phyloP scores from a whole-genome alignment of 2,329 filamentous ascomycete genomes.

The Fusarium sp. region DNA sequence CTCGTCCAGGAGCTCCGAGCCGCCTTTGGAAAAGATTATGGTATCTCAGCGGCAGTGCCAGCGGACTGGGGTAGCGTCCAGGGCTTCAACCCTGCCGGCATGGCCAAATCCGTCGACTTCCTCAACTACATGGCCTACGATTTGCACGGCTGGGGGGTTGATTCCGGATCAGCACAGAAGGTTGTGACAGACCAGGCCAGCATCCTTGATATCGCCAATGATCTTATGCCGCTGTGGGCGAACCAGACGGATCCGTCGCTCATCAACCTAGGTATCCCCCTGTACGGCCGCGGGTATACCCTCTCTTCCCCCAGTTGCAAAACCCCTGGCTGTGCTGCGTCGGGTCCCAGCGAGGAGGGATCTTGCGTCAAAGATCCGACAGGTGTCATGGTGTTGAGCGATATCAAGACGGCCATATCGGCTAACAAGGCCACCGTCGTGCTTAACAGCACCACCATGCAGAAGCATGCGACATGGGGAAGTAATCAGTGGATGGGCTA shows the following conservation, averaged over 20 bases:
- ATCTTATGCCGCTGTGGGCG: slow-evolving; percentile 5
- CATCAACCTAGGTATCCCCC: slow-evolving; percentile 3
- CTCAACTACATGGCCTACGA: slow-evolving; percentile 11
- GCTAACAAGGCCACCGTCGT: neutral
- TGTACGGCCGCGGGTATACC: slow-evolving; percentile 7
- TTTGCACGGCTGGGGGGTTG: slow-evolving; percentile 8
- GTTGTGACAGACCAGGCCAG: slow-evolving; percentile 1
- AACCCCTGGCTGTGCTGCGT: neutral
- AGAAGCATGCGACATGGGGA: slow-evolving; percentile 6
- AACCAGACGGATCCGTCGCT: slow-evolving; percentile 1
- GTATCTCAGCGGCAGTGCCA: slow-evolving; percentile 2
- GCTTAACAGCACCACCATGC: slow-evolving; percentile 3
- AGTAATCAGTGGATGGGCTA: slow-evolving; percentile 2
- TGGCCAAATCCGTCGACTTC: slow-evolving; percentile 5
- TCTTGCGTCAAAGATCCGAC: slow-evolving; percentile 10
- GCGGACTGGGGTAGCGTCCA: slow-evolving; percentile 7
- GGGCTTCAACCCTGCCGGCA: slow-evolving; percentile 6
- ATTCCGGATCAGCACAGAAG: neutral
- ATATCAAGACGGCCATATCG: slow-evolving; percentile 4
- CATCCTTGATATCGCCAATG: slow-evolving; percentile 1
- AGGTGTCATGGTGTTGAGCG: slow-evolving; percentile 6
- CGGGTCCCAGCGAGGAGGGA: neutral
- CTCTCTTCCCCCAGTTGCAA: slow-evolving; percentile 1
- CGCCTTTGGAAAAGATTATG: slow-evolving; percentile 1
- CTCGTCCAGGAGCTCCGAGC: slow-evolving; percentile 7